These are phyloP conservation scores for Artemisia annua DNA, from an alignment of 129 eudicot genomes.

Conservation along the genomic window DNA sequence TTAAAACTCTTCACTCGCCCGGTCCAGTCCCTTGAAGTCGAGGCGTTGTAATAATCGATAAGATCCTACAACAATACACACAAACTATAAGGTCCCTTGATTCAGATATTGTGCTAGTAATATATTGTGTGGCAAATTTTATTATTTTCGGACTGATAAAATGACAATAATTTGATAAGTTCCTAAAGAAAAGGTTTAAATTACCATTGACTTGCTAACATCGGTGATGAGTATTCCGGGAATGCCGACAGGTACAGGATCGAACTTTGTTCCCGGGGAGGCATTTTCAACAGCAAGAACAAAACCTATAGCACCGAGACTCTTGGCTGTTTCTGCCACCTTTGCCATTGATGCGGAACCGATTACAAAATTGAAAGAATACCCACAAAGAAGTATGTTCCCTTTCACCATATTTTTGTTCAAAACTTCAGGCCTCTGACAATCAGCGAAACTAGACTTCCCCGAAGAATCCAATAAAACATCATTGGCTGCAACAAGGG, in stretches of 20 bases:
- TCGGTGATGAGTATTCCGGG: constrained; percentile 94
- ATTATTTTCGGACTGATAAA: background rate
- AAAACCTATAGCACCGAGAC: constrained; percentile 89
- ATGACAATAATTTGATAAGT: background rate
- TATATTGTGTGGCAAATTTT: too few species aligned
- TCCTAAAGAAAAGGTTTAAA: background rate
- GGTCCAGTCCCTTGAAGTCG: constrained; percentile 94
- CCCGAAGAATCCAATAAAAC: constrained; percentile 79
- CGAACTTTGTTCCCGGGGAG: constrained; percentile 95
- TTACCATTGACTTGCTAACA: constrained; percentile 72
- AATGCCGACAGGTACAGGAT: constrained; percentile 83
- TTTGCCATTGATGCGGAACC: constrained; percentile 81
- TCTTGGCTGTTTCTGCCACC: constrained; percentile 80
- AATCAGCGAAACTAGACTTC: constrained; percentile 70
- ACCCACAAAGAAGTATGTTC: constrained; percentile 91
- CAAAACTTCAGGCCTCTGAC: constrained; percentile 86
- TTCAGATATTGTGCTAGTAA: background rate
- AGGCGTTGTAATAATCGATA: constrained; percentile 79
- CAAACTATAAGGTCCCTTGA: background rate
- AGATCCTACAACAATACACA: constrained; percentile 65
- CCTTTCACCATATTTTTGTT: constrained; percentile 88
- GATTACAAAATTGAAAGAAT: constrained; percentile 84
- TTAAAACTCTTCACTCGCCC: constrained; percentile 94
- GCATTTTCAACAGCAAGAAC: constrained; percentile 92
- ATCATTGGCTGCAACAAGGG: constrained; percentile 93